Conservation (phyloP, 805 yeast genomes). For the Hanseniaspora valbyensis region DNA sequence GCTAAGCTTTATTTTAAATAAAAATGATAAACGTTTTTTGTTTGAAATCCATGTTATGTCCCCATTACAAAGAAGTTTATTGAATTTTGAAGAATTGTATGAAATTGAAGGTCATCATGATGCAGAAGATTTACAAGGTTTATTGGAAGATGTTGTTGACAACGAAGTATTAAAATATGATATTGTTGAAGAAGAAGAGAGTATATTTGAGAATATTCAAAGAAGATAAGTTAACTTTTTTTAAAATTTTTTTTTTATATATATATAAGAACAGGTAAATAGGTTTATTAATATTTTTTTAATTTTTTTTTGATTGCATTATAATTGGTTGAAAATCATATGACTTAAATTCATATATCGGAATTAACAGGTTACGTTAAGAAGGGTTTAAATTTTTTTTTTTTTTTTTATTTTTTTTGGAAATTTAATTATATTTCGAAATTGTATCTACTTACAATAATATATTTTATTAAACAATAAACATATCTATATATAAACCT, state of each 20-base stretch:
- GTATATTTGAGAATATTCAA: slow-evolving; percentile 5
- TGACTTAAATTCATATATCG: no score
- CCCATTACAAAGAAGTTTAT: slow-evolving; percentile 6
- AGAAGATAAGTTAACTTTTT: no score
- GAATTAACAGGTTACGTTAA: no score
- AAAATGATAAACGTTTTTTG: background rate
- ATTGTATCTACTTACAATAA: background rate
- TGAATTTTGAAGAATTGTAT: slow-evolving; percentile 12
- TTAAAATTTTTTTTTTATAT: no score
- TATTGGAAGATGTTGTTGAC: background rate
- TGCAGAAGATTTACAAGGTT: background rate
- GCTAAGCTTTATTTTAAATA: background rate
- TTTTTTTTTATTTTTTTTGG: background rate
- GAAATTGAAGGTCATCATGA: slow-evolving; percentile 1
- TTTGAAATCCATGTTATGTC: slow-evolving; percentile 13
- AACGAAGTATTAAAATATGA: background rate
- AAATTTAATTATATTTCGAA: no score
- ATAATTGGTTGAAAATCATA: no score
- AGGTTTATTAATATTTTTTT: no score
- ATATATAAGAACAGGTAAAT: no score
- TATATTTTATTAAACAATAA: background rate
- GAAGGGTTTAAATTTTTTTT: background rate
- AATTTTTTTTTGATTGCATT: no score
- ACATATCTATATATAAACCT: background rate
- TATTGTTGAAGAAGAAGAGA: background rate